A percentile compares a stretch with the other conserved stretches of the same genome.
These are phyloP conservation scores for Skeletonema marinoi DNA, from an alignment of 108 stramenopile genomes.

Conservation along the genomic window DNA sequence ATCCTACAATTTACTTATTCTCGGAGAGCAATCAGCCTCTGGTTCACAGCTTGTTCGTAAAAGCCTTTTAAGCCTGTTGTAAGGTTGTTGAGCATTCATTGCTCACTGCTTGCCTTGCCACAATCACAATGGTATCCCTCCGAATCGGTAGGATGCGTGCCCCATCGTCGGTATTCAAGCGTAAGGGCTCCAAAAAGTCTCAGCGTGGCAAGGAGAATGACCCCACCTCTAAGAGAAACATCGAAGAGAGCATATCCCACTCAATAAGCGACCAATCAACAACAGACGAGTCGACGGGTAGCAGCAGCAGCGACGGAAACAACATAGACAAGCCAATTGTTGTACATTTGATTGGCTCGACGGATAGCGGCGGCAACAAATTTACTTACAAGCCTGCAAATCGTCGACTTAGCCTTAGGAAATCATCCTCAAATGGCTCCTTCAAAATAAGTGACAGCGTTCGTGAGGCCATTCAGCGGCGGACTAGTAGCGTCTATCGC, in stretches of 20 bases:
- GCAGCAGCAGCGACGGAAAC: neutral
- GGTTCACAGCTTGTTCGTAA: no score
- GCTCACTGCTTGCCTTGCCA: no score
- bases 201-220: neutral
- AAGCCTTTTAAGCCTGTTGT: no score
- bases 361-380: neutral
- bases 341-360: neutral
- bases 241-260: neutral
- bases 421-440: neutral
- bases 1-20: no score
- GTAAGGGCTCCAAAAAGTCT: neutral
- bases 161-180: neutral
- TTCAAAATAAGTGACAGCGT: neutral
- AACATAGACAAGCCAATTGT: neutral
- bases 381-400: neutral
- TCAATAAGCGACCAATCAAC: neutral
- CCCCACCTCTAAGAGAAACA: neutral
- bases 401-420: neutral
- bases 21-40: no score
- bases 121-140: neutral
- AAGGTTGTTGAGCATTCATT: no score
- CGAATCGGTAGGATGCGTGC: neutral
- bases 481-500: neutral
- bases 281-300: neutral
- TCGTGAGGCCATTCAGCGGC: neutral